Conservation (phyloP, 23 red algal species). For the Chondrus crispus region DNA sequence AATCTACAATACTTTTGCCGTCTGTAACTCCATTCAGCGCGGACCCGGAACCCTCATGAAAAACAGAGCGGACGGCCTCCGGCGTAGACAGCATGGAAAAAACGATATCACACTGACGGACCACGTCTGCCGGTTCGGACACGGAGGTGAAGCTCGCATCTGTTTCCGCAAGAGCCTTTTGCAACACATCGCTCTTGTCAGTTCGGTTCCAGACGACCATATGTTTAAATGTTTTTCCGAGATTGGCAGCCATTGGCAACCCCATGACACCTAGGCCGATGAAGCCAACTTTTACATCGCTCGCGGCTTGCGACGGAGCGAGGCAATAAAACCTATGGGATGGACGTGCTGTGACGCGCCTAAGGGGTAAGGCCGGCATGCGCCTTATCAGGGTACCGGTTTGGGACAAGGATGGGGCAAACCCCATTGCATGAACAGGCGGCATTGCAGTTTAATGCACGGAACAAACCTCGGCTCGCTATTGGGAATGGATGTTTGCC, state of each 20-base stretch:
- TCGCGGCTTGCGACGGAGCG: background rate
- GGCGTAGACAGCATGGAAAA: slow-evolving; percentile 88
- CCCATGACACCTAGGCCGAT: slow-evolving; percentile 92
- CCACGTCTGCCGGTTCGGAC: slow-evolving; percentile 42
- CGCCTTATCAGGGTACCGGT: background rate
- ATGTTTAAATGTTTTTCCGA: slow-evolving; percentile 27
- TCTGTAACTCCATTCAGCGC: slow-evolving; percentile 49
- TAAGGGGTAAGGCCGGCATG: background rate
- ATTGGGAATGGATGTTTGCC: no score
- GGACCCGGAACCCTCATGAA: background rate
- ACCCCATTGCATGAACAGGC: no score
- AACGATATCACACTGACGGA: slow-evolving; percentile 32
- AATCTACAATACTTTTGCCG: slow-evolving; percentile 81
- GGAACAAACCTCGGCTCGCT: no score
- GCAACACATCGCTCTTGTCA: slow-evolving; percentile 53
- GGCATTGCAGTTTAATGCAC: no score
- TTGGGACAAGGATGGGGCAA: background rate
- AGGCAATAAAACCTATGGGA: background rate
- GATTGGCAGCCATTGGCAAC: slow-evolving; percentile 71
- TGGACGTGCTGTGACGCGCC: background rate
- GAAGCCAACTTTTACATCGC: slow-evolving; percentile 65
- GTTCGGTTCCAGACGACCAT: slow-evolving; percentile 86
- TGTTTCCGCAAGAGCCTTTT: slow-evolving; percentile 24
- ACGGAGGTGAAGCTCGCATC: background rate
- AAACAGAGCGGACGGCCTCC: slow-evolving; percentile 49